Evolutionary conservation across 768 basidiomycete species (phyloP).

Genomic region (Serendipita vermifera): DNA sequence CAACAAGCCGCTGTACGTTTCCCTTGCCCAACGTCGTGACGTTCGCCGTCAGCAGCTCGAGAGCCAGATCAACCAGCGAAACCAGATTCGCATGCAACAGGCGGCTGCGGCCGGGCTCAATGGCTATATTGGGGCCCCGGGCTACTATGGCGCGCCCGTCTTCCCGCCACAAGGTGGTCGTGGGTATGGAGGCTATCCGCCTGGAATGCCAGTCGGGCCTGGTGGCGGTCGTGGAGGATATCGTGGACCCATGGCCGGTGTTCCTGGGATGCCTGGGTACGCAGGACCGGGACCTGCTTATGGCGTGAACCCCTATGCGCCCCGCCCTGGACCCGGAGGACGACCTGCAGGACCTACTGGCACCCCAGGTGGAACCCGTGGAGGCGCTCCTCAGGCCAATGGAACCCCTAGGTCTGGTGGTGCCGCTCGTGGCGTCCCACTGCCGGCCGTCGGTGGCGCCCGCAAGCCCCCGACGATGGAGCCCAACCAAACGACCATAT

Average conservation of each 20-base stretch:
- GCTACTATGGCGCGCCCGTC: slow-evolving; percentile 70
- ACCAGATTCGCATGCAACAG: slow-evolving; percentile 94
- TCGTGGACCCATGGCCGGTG: slow-evolving; percentile 5
- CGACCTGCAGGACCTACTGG: slow-evolving; percentile 52
- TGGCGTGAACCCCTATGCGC: slow-evolving; percentile 27
- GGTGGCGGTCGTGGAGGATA: slow-evolving; percentile 40
- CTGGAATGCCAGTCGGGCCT: slow-evolving; percentile 60
- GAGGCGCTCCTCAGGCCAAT: slow-evolving; percentile 30
- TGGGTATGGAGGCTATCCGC: slow-evolving; percentile 61
- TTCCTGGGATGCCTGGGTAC: not conserved
- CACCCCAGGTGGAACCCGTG: slow-evolving; percentile 42
- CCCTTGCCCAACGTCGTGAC: slow-evolving; percentile 95
- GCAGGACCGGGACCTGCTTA: slow-evolving; percentile 16
- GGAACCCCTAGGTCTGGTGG: slow-evolving; percentile 26
- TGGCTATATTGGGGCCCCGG: slow-evolving; percentile 70
- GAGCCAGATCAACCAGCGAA: slow-evolving; percentile 96
- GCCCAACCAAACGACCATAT: slow-evolving; percentile 46
- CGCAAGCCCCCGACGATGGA: slow-evolving; percentile 35
- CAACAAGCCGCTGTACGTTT: slow-evolving; percentile 95
- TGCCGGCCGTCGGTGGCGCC: slow-evolving; percentile 26
- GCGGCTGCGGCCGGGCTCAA: slow-evolving; percentile 76
- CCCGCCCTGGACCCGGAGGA: slow-evolving; percentile 55
- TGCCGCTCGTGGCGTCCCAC: slow-evolving; percentile 22
- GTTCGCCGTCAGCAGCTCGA: slow-evolving; percentile 97
- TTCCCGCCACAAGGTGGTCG: slow-evolving; percentile 72